phyloP scores from a whole-genome alignment of 2,329 filamentous ascomycete genomes.

The Arthrobotrys sphaeroides region DNA sequence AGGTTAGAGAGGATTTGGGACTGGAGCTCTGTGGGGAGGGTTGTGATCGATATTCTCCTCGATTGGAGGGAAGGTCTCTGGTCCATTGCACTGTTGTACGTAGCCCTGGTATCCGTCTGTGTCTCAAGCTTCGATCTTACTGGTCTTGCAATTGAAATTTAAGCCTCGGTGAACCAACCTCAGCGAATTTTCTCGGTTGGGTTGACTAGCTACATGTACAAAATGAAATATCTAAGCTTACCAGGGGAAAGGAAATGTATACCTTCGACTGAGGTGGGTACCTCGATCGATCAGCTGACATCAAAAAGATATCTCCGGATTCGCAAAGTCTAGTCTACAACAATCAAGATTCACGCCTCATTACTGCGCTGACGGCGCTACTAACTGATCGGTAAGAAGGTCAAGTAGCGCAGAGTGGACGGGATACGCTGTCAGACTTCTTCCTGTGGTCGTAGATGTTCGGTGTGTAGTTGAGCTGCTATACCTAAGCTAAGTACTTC shows the following conservation, averaged over 20 bases:
- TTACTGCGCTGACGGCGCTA: constrained; percentile 25
- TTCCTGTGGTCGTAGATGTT: constrained; percentile 34
- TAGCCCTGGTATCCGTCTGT: no score
- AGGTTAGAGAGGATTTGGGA: neutral
- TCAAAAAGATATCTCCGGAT: neutral
- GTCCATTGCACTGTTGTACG: no score
- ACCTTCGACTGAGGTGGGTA: no score
- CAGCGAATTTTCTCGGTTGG: no score
- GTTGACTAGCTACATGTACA: no score
- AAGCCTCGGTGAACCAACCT: no score
- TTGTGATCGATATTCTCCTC: neutral
- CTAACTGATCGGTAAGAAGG: constrained; percentile 29
- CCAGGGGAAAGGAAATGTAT: no score
- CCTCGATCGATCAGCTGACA: no score
- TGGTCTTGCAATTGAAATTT: no score
- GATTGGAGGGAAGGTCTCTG: neutral
- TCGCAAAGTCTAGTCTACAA: constrained; percentile 12
- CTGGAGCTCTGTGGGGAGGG: neutral
- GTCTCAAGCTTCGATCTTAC: no score
- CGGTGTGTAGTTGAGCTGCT: neutral
- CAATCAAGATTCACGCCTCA: constrained; percentile 25
- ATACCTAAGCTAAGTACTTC: neutral
- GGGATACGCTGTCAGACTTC: constrained; percentile 29
- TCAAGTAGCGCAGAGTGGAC: constrained; percentile 38
- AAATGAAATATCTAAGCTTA: no score